These are phyloP conservation scores for Tulasnella sp. DNA, from an alignment of 768 basidiomycete species.

Conservation along the genomic window DNA sequence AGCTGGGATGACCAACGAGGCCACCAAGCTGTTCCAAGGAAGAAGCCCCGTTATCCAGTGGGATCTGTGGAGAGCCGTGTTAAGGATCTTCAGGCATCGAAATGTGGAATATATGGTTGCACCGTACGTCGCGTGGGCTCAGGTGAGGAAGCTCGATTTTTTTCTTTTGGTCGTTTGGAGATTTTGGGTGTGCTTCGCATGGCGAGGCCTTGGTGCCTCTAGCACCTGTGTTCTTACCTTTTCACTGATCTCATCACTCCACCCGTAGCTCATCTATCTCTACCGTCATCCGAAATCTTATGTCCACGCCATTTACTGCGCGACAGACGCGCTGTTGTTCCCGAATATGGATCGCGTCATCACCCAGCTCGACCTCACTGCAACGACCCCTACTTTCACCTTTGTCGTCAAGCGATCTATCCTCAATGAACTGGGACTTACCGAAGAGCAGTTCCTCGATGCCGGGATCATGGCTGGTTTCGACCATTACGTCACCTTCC, in stretches of 20 bases:
- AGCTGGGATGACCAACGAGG: conserved; percentile 84
- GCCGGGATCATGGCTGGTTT: conserved; percentile 90
- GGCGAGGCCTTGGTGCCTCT: conserved; percentile 10
- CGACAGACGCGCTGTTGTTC: conserved; percentile 88
- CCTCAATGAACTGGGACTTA: conserved; percentile 65
- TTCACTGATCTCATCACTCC: not conserved
- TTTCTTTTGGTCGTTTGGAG: conserved; percentile 3
- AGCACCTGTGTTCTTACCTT: not conserved
- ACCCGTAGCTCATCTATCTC: conserved; percentile 83
- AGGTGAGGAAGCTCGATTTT: conserved; percentile 59
- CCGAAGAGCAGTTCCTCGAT: conserved; percentile 93
- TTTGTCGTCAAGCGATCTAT: conserved; percentile 81
- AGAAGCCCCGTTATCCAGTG: conserved; percentile 70
- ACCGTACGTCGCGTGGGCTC: conserved; percentile 93
- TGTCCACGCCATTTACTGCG: conserved; percentile 90
- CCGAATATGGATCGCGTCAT: conserved; percentile 87
- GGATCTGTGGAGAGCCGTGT: conserved; percentile 93
- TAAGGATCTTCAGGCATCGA: conserved; percentile 90
- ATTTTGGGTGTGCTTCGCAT: conserved; percentile 17
- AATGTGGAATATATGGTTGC: conserved; percentile 96
- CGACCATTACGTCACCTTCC: conserved; percentile 78
- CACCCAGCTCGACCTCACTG: conserved; percentile 77
- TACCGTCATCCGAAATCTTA: conserved; percentile 91
- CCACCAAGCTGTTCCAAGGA: conserved; percentile 81
- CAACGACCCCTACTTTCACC: conserved; percentile 71